These are phyloP conservation scores for Lentinus brumalis DNA, from an alignment of 768 basidiomycete genomes.

Conservation along the genomic window DNA sequence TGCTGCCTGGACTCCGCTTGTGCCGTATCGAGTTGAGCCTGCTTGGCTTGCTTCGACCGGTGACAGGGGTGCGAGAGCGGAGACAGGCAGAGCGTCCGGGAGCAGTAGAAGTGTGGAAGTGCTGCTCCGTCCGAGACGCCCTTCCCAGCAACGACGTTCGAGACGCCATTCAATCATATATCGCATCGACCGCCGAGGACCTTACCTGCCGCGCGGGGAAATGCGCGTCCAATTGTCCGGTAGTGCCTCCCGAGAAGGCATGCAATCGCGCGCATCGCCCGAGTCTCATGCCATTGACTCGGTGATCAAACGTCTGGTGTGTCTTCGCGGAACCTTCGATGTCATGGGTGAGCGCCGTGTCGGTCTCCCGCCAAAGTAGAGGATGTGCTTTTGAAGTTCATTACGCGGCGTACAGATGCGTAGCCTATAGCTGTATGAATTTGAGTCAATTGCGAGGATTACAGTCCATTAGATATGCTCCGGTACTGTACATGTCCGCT, in stretches of 20 bases:
- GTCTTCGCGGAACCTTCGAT: slow-evolving; percentile 7
- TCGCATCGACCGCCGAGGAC: neutral
- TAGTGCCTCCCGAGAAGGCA: neutral
- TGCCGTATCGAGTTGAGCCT: neutral
- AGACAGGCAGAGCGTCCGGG: neutral
- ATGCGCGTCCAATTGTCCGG: slow-evolving; percentile 4
- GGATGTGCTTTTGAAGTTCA: neutral
- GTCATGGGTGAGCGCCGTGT: neutral
- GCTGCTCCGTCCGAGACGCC: neutral
- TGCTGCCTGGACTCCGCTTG: neutral
- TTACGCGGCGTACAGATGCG: neutral
- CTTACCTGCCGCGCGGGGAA: slow-evolving; percentile 2
- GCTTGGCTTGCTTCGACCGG: neutral
- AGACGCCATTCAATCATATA: neutral
- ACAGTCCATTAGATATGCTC: neutral
- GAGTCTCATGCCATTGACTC: slow-evolving; percentile 13
- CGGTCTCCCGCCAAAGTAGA: neutral
- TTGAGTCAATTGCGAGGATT: neutral
- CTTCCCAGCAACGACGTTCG: neutral
- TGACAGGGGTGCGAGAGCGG: neutral
- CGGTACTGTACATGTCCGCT: neutral
- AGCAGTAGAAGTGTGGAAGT: neutral
- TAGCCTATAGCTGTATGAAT: too few relatives aligned
- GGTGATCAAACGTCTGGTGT: slow-evolving; percentile 20
- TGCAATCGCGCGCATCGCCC: slow-evolving; percentile 4